A percentile compares a stretch with the other conserved stretches of the same genome.
phyloP scores from a whole-genome alignment of 1,139 yeast genomes.

The Geotrichum aggregatum region DNA sequence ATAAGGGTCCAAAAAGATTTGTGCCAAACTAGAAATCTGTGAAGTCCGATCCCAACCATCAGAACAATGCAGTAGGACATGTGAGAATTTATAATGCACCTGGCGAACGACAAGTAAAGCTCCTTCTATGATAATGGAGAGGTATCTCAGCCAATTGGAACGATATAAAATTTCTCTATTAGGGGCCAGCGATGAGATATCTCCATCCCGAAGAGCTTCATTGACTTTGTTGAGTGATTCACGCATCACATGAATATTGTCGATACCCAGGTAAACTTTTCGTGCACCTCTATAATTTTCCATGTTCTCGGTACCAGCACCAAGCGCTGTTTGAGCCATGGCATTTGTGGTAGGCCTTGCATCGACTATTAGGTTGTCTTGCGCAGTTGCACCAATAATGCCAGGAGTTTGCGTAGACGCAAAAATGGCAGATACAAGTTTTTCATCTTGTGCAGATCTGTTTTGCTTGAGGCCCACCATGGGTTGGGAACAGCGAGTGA shows the following conservation, averaged over 20 bases:
- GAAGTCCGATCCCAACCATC: conserved; percentile 99
- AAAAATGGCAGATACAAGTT: conserved; percentile 69
- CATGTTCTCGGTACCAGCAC: conserved; percentile 94
- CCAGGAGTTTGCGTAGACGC: conserved; percentile 40
- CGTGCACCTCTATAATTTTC: conserved; percentile 69
- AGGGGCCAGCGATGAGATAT: conserved; percentile 48
- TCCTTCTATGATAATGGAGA: conserved; percentile 65
- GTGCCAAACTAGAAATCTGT: conserved; percentile 78
- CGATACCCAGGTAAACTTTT: conserved; percentile 82
- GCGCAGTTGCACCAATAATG: conserved; percentile 33
- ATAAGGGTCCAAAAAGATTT: conserved; percentile 85
- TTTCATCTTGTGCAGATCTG: conserved; percentile 88
- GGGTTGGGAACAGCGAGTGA: conserved; percentile 90
- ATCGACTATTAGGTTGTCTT: conserved; percentile 75
- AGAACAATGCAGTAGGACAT: conserved; percentile 85
- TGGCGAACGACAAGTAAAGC: conserved; percentile 76
- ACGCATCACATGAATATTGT: conserved; percentile 91
- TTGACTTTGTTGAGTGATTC: conserved; percentile 68
- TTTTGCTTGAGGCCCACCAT: conserved; percentile 85
- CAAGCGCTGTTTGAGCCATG: conserved; percentile 92
- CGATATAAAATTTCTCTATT: conserved; percentile 49
- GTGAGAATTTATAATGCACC: conserved; percentile 74
- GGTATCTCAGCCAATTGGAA: conserved; percentile 76
- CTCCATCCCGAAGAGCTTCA: conserved; percentile 64
- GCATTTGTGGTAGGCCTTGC: conserved; percentile 92